phyloP scores from a whole-genome alignment of 2,329 filamentous ascomycete genomes.

The Pseudogymnoascus sp. region DNA sequence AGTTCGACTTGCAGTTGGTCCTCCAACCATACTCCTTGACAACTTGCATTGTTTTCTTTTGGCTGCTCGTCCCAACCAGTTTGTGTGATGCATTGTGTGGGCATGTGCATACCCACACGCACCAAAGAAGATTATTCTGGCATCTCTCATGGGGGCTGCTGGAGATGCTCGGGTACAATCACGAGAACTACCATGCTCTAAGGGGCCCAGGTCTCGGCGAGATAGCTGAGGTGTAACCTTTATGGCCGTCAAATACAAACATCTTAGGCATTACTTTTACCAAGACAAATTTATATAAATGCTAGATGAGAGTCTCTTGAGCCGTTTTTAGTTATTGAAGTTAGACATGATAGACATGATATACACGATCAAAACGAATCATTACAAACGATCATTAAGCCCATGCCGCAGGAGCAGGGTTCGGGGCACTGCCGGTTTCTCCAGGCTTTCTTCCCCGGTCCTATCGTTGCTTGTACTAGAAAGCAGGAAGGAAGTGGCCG shows the following conservation, averaged over 20 bases:
- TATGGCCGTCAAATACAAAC: neutral
- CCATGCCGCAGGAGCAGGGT: neutral
- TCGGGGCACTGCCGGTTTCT: neutral
- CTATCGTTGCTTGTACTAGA: neutral
- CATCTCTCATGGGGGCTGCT: neutral
- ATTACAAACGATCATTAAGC: neutral
- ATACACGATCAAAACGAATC: neutral
- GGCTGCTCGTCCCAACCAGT: neutral
- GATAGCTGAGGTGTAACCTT: neutral
- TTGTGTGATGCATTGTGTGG: constrained; percentile 8
- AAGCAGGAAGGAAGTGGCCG: neutral
- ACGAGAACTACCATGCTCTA: neutral
- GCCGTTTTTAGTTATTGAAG: neutral
- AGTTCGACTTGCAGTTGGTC: neutral
- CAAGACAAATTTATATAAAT: neutral
- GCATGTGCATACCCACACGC: neutral
- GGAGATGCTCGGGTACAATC: neutral
- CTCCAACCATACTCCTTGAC: neutral
- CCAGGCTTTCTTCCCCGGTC: neutral
- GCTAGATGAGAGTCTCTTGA: neutral
- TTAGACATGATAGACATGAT: neutral
- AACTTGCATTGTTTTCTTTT: constrained; percentile 1
- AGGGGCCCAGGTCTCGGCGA: neutral
- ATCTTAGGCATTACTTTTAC: neutral
- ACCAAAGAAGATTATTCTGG: neutral